phyloP scores from a whole-genome alignment of 1,284 basidiomycete species.

The Malassezia japonica region DNA sequence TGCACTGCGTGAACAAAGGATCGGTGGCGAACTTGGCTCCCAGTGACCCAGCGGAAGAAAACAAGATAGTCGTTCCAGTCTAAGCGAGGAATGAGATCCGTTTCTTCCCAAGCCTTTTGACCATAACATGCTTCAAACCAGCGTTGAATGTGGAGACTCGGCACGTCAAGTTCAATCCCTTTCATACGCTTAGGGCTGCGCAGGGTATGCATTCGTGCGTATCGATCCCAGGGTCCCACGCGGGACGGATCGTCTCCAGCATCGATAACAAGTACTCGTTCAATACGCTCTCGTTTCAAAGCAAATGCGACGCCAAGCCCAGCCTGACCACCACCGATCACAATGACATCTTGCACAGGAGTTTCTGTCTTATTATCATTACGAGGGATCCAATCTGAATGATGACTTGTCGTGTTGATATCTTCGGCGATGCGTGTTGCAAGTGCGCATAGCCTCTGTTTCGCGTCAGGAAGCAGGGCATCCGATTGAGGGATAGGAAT shows the following conservation, averaged over 20 bases:
- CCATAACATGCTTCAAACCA: constrained; percentile 15
- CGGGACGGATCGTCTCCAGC: constrained; percentile 5
- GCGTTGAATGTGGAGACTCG: constrained; percentile 10
- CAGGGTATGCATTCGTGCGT: constrained; percentile 12
- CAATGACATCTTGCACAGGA: constrained; percentile 1
- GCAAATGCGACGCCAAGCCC: constrained; percentile 10
- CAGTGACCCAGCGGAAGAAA: constrained; percentile 8
- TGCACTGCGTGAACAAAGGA: constrained; percentile 3
- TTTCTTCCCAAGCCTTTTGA: constrained; percentile 6
- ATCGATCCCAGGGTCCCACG: constrained; percentile 8
- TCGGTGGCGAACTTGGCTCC: not conserved
- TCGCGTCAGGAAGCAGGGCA: not conserved
- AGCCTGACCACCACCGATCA: constrained; percentile 10
- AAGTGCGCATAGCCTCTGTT: not conserved
- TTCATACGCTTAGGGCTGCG: constrained; percentile 12
- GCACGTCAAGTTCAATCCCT: constrained; percentile 11
- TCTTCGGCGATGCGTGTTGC: constrained; percentile 1
- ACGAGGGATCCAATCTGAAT: constrained; percentile 10
- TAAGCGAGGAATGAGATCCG: constrained; percentile 8
- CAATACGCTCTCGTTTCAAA: constrained; percentile 9
- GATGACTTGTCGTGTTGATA: constrained; percentile 9
- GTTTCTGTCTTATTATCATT: not conserved
- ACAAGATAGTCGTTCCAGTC: constrained; percentile 13
- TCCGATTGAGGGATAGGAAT: not conserved
- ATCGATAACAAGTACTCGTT: constrained; percentile 7